A percentile compares a stretch with the other conserved stretches of the same genome.
Conservation (phyloP, 169 alveolate species). For the Plasmodium chabaudi region DNA sequence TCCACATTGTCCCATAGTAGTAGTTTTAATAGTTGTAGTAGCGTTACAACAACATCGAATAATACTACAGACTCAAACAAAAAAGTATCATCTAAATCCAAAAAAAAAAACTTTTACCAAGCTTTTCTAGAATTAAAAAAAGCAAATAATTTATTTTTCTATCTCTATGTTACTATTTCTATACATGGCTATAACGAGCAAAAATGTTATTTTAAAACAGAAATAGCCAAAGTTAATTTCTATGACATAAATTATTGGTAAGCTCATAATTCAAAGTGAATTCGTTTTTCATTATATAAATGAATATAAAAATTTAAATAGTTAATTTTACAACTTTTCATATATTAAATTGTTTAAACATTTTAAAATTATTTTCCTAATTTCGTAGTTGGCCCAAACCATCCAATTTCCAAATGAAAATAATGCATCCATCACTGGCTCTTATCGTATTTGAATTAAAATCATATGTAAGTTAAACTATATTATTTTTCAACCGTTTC, state of each 20-base stretch:
- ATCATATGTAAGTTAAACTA: conserved; percentile 60
- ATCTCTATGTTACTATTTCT: conserved; percentile 67
- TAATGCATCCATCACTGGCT: conserved; percentile 67
- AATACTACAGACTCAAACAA: conserved; percentile 47
- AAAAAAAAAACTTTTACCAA: conserved; percentile 55
- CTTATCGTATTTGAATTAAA: conserved; percentile 76
- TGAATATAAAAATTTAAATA: not conserved
- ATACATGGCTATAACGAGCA: conserved; percentile 74
- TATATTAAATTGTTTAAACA: not conserved
- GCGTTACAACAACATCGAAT: conserved; percentile 65
- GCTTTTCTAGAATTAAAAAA: conserved; percentile 74
- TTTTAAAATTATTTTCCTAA: not conserved
- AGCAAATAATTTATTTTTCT: conserved; percentile 73
- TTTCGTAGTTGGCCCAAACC: conserved; percentile 73
- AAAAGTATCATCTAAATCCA: conserved; percentile 29
- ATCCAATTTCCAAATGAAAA: conserved; percentile 68
- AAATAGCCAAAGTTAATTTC: conserved; percentile 75
- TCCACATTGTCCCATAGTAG: conserved; percentile 76
- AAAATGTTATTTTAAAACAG: conserved; percentile 74
- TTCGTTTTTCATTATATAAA: not conserved
- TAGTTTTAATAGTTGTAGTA: conserved; percentile 74
- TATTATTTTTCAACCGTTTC: not conserved
- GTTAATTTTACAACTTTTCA: not conserved
- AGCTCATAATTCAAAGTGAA: not conserved
- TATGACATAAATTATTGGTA: conserved; percentile 76